Evolutionary conservation across 345 rosid genomes (phyloP), one percentile per base, ranked within the genome.

Genomic region (Lepidium aucheri): DNA sequence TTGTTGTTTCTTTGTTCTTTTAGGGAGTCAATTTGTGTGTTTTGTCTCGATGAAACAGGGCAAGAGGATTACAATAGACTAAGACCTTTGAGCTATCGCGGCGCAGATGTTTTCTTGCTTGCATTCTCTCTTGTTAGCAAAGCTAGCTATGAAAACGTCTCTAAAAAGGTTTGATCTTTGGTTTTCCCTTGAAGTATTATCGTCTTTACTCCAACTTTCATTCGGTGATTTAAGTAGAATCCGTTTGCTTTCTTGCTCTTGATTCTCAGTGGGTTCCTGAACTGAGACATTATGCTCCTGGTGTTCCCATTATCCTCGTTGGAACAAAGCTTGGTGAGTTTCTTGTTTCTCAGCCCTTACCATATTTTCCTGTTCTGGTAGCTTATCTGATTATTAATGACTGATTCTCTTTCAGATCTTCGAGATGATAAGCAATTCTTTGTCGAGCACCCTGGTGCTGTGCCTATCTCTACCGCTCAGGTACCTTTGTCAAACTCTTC

Each of bases 101-200:
- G 97, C 16, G 94, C 97, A 11, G 96, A 88, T 73, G 94, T 91
- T 53, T 91, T 91, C 82, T 76, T 91, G 45, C 87, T 91, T 33
- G 94, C 96, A 4, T 91, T 91, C 80, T 88, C 96, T 41, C 94
- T 91, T 52, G 85, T 88, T 60, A 88, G 96, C 88, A 91, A 86
- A 79, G 97, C 96, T 60, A 91, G 97, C 75, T 91, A 86, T 68
- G 97, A 91, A 78, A 86, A 88, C 72, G 83, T 86, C 52, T 86
- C 93, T 8, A 91, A 91, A 75, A 91, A 91, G 70, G 97, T 88
- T 65, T 65, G 5, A 77, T 16, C 32, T 30, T 42, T 5, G n/a
- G 7, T 42, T 24, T 3, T 16, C 50, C 7, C 26, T 49, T 13
- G 60, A 51, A 26, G 10, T 44, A 30, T 61, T 61, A 18, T 45